Percentiles rank a stretch among this genome's conserved stretches.
Conservation (phyloP, 2,329 filamentous ascomycete species). For the Pestalotiopsis sp. region DNA sequence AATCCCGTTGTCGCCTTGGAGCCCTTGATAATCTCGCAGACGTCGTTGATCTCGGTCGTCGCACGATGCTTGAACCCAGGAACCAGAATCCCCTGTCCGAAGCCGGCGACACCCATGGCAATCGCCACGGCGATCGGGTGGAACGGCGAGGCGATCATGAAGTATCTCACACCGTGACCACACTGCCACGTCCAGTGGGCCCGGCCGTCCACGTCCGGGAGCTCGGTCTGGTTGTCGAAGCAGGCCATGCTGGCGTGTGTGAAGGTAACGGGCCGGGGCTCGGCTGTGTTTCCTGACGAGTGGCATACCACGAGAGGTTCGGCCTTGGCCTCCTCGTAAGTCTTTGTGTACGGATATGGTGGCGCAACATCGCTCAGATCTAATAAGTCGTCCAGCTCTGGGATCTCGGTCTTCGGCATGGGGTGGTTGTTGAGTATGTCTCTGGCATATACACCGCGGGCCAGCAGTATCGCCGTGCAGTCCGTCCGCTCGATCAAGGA, state of each 20-base stretch:
- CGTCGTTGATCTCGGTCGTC: slow-evolving; percentile 4
- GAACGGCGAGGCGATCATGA: slow-evolving; percentile 13
- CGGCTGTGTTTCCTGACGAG: slow-evolving; percentile 32
- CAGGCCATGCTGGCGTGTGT: slow-evolving; percentile 18
- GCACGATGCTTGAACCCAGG: slow-evolving; percentile 13
- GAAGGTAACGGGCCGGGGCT: slow-evolving; percentile 28
- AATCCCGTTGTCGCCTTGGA: slow-evolving; percentile 8
- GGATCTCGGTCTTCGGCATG: slow-evolving; percentile 18
- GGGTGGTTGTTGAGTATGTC: slow-evolving; percentile 12
- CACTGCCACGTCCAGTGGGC: slow-evolving; percentile 12
- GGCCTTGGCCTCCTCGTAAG: slow-evolving; percentile 30
- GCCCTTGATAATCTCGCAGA: slow-evolving; percentile 15
- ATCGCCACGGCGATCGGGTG: slow-evolving; percentile 12
- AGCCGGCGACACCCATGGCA: slow-evolving; percentile 12
- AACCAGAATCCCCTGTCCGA: slow-evolving; percentile 3
- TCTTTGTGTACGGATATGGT: slow-evolving; percentile 32
- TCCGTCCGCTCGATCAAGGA: slow-evolving; percentile 27
- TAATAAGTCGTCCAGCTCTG: slow-evolving; percentile 24
- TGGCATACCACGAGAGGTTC: slow-evolving; percentile 14
- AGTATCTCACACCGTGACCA: slow-evolving; percentile 6
- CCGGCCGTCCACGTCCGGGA: slow-evolving; percentile 12
- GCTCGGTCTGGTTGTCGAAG: slow-evolving; percentile 9
- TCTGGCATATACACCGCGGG: slow-evolving; percentile 15
- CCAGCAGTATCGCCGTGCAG: slow-evolving; percentile 12
- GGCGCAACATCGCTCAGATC: slow-evolving; percentile 18